Conservation (phyloP, 2,329 filamentous ascomycete species). For the Ilyonectria robusta region DNA sequence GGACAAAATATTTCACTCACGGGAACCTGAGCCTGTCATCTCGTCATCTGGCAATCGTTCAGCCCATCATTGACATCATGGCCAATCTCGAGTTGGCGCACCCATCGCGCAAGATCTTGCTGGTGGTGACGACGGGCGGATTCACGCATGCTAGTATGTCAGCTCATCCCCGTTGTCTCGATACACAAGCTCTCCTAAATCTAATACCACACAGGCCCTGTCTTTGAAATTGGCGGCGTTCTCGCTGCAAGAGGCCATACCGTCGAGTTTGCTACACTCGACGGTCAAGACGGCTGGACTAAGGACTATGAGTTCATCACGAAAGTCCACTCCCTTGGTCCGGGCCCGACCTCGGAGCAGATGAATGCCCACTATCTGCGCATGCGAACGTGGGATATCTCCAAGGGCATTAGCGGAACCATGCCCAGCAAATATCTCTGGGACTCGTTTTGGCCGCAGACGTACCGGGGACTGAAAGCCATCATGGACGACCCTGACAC, state of each 20-base stretch:
- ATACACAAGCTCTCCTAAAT: not conserved
- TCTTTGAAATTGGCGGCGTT: constrained; percentile 49
- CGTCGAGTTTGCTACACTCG: constrained; percentile 54
- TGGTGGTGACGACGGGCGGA: constrained; percentile 51
- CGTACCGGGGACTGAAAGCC: constrained; percentile 33
- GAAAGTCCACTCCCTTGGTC: constrained; percentile 49
- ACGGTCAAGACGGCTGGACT: constrained; percentile 53
- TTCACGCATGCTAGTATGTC: constrained; percentile 52
- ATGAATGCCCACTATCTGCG: constrained; percentile 50
- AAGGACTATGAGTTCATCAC: constrained; percentile 48
- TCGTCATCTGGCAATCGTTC: not conserved
- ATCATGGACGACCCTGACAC: constrained; percentile 35
- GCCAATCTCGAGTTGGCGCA: constrained; percentile 23
- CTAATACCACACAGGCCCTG: constrained; percentile 38
- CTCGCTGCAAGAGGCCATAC: constrained; percentile 50
- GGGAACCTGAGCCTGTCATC: not conserved
- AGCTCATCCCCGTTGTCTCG: not conserved
- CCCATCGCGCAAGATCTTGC: constrained; percentile 44
- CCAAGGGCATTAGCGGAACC: constrained; percentile 44
- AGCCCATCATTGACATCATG: constrained; percentile 12
- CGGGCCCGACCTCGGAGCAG: constrained; percentile 42
- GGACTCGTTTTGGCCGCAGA: constrained; percentile 53
- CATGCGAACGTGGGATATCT: constrained; percentile 50
- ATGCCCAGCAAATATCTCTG: constrained; percentile 53
- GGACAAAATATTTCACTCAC: not conserved